Percentiles rank a stretch among this genome's conserved stretches.
phyloP scores from a whole-genome alignment of 1,139 yeast genomes.

The Debaryomyces psychrophilus region DNA sequence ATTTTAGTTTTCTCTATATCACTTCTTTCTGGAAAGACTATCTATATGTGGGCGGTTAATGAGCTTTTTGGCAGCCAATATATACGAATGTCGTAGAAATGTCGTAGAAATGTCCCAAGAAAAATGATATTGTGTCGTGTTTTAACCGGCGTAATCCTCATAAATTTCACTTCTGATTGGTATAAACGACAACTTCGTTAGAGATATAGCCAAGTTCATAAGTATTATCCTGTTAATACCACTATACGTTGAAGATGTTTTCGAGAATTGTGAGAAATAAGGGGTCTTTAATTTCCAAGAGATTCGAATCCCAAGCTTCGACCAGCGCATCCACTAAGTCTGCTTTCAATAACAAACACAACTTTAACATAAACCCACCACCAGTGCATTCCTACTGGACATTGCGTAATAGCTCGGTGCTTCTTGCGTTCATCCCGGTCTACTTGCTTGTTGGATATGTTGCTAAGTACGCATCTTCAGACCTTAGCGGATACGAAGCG shows the following conservation, averaged over 20 bases:
- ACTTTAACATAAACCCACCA: slow-evolving; percentile 50
- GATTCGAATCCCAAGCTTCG: slow-evolving; percentile 39
- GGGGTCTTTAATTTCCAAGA: slow-evolving; percentile 18
- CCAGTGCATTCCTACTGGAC: slow-evolving; percentile 55
- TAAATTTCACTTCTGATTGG: slow-evolving; percentile 10
- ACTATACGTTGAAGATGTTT: slow-evolving; percentile 24
- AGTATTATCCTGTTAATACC: neutral
- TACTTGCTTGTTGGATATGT: slow-evolving; percentile 40
- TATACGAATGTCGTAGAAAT: neutral
- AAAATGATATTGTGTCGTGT: neutral
- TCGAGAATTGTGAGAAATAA: slow-evolving; percentile 29
- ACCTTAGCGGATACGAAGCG: slow-evolving; percentile 36
- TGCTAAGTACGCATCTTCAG: slow-evolving; percentile 35
- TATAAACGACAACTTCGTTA: neutral
- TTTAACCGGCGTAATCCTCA: neutral
- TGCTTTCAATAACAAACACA: slow-evolving; percentile 46
- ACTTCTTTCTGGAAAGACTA: neutral
- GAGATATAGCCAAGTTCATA: neutral
- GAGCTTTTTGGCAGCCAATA: slow-evolving; percentile 12
- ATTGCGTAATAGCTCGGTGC: slow-evolving; percentile 39
- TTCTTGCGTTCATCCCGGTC: slow-evolving; percentile 44
- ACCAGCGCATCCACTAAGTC: slow-evolving; percentile 25
- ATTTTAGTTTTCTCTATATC: neutral
- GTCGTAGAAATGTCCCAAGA: neutral
- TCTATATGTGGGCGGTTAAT: neutral